Base-by-base conservation (phyloP, 306 rosid genomes). In the Potentilla sterilis region DNA sequence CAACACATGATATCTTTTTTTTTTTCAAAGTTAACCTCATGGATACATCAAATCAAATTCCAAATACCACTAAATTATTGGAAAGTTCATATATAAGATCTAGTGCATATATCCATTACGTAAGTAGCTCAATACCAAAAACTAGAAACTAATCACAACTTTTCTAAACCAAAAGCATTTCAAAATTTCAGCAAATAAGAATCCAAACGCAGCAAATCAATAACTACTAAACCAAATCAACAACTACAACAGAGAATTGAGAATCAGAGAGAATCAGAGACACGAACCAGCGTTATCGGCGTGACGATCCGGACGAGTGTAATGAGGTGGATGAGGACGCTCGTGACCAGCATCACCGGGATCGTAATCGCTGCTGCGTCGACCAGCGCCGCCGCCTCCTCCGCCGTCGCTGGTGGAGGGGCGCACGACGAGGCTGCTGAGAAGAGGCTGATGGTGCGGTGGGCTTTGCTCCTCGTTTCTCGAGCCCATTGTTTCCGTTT, bases 391-490 rank as follows among this genome's bases (percentile, higher is more conserved):
- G 12, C 72, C 75, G 9, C 80, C 86, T 19, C 84, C 82, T 4
- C 83, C 85, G 13, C 81, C 81, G n/a, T 82, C 91, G 68, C 82
- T 82, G 74, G 68, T 75, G 69, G 91, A 80, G 11, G 91, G 79
- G 7, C 91, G 87, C 2, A 87, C 81, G 21, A 87, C 88, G 63
- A 87, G 91, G 82, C 91, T 87, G 84, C 91, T 87, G 44, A 87
- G 82, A 68, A 85, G 77, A 44, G 88, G 90, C 80, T 80, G 91
- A 67, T 82, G 87, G 74, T 80, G 85, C 75, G 82, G 48, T 35
- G 88, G 71, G 43, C 81, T 73, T 52, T 80, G 86, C 63, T 81
- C 87, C 48, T 80, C 85, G 78, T 82, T 87, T 70, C 91, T 80
- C 55, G 88, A 85, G 74, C 77, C 77, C 91, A 87, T 87, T 18